Evolutionary conservation across 805 yeast species (phyloP), one percentile per base, ranked within the genome.

Genomic region (Cyberlindnera sargentensis): DNA sequence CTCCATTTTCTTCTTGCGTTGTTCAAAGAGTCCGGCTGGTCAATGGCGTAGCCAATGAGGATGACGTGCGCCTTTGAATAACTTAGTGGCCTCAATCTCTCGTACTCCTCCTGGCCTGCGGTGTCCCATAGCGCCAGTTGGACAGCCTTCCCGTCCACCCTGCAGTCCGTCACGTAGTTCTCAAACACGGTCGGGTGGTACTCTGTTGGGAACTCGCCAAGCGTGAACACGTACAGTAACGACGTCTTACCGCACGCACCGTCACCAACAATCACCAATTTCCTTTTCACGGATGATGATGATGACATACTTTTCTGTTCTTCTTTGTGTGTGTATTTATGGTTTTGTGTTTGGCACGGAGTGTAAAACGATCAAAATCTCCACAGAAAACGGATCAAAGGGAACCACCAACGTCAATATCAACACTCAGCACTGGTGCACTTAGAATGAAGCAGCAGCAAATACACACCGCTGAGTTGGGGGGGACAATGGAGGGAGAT

Each of bases 181-280:
- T 89, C 97, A 62, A 90, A 89, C 5, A 89, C 96, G 0, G 97
- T 89, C 3, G 97, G 97, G 52, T 86, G 95, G 62, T 88, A 83
- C 57, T 84, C 95, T 36, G 90, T 81, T 0, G 96, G 96, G 57
- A 90, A 90, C 59, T 87, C 95, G 0, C 96, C 97, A 31, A 89
- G 63, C 0, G 97, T 87, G 67, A 90, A 90, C 23, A 89, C 96
- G 56, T 87, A 85, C n/a, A 89, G 68, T 33, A 89, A 67, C 1
- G 95, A 88, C 0, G 96, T 89, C 64, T 89, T 89, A 8, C 96
- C 96, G 63, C 96, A 87, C 1, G 95, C 95, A 42, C 96, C 96
- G 64, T 89, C 96, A 25, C 96, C 96, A 8, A 89, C 93, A 37
- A 89, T 89, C 34, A 89, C 96, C 25, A 89, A 68, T 60, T 89